phyloP scores from a whole-genome alignment of 257 asterid genomes.

The Eucommia ulmoides region DNA sequence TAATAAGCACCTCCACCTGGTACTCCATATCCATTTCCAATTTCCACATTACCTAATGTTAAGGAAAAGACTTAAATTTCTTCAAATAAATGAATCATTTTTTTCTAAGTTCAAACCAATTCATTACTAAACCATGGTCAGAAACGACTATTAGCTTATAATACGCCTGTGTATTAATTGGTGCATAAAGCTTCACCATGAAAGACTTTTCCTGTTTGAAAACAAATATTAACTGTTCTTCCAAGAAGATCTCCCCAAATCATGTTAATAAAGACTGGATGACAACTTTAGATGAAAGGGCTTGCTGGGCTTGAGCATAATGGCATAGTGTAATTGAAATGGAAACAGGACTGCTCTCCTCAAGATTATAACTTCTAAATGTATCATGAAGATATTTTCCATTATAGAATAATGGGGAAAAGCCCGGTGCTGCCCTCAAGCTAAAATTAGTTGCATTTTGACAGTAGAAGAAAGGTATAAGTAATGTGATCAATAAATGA shows the following conservation, averaged over 20 bases:
- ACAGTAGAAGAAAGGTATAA: too few relatives aligned
- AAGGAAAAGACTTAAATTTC: conserved; percentile 3
- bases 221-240: background rate
- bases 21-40: conserved; percentile 99
- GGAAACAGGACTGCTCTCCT: background rate
- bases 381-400: too few relatives aligned
- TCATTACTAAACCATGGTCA: too few relatives aligned
- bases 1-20: conserved; percentile 96
- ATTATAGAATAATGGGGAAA: too few relatives aligned
- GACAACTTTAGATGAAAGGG: background rate
- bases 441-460: too few relatives aligned
- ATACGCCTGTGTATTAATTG: too few relatives aligned
- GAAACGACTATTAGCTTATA: too few relatives aligned
- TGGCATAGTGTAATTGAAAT: background rate
- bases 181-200: too few relatives aligned
- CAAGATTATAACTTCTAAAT: background rate
- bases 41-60: conserved; percentile 62
- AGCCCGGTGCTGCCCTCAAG: too few relatives aligned
- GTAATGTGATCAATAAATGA: too few relatives aligned
- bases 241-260: background rate
- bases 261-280: background rate
- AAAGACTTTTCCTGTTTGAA: too few relatives aligned
- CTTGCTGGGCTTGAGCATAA: background rate
- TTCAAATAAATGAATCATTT: background rate
- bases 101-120: too few relatives aligned